Conservation (phyloP, 2,329 filamentous ascomycete species). For the Hypoxylon rubiginosum region DNA sequence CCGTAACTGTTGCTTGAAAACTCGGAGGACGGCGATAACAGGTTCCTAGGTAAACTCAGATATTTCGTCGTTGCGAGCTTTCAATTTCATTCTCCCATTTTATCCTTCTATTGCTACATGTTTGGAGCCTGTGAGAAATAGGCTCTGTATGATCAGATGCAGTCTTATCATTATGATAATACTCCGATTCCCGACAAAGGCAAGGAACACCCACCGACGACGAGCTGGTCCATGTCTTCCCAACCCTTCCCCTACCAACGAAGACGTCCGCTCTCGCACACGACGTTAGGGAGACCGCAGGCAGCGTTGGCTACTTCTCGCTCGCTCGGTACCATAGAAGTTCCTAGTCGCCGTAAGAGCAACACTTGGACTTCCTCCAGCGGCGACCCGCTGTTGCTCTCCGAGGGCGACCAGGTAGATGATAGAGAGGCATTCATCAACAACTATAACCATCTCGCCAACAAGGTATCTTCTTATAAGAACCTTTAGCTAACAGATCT, state of each 20-base stretch:
- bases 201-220: constrained; percentile 41
- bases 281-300: constrained; percentile 41
- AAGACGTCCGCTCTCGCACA: constrained; percentile 36
- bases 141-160: constrained; percentile 46
- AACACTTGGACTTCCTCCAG: constrained; percentile 71
- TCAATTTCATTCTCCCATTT: constrained; percentile 11
- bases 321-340: constrained; percentile 37
- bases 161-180: constrained; percentile 48
- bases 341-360: constrained; percentile 49
- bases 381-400: constrained; percentile 61
- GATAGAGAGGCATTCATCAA: constrained; percentile 64
- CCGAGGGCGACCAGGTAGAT: constrained; percentile 64
- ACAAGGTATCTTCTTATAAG: constrained; percentile 60
- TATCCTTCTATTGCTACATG: constrained; percentile 16
- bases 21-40: too few relatives aligned
- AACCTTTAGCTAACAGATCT: neutral
- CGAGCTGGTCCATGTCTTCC: constrained; percentile 33
- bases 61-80: neutral
- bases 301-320: constrained; percentile 15
- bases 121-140: constrained; percentile 17
- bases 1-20: neutral
- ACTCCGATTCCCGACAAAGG: constrained; percentile 42
- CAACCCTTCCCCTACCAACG: constrained; percentile 31
- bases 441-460: constrained; percentile 73
- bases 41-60: neutral